These are phyloP conservation scores for Chimonanthus salicifolius DNA, from an alignment of 164 flowering plant species.

Conservation along the genomic window DNA sequence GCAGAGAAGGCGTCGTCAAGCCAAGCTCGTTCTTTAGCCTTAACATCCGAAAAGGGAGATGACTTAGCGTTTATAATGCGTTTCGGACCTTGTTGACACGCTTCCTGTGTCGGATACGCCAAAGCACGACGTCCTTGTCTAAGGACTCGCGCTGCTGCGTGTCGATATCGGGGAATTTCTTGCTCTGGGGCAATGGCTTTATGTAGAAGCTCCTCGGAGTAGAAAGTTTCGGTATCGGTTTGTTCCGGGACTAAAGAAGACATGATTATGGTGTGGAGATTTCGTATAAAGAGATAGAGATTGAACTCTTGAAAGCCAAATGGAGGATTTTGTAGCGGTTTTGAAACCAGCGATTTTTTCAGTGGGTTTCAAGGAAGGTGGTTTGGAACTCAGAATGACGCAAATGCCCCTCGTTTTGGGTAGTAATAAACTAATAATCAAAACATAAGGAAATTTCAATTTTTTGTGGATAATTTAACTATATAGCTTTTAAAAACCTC, in stretches of 20 bases:
- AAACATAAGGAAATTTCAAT: too few species aligned
- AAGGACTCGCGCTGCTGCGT: slow-evolving; percentile 12
- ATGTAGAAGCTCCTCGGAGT: slow-evolving; percentile 27
- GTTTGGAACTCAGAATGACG: neutral
- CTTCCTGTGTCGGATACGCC: slow-evolving; percentile 56
- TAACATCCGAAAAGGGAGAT: neutral
- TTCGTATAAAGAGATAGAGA: neutral
- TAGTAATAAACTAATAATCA: too few species aligned
- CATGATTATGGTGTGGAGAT: slow-evolving; percentile 17
- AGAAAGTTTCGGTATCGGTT: slow-evolving; percentile 9
- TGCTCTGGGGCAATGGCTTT: slow-evolving; percentile 20
- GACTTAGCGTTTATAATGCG: slow-evolving; percentile 13
- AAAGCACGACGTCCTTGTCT: slow-evolving; percentile 51
- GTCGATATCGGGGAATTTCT: too few species aligned
- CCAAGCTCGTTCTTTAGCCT: slow-evolving; percentile 23
- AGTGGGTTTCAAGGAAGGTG: neutral
- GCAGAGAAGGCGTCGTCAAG: slow-evolving; percentile 38
- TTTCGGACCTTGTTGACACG: slow-evolving; percentile 29
- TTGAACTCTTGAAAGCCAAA: neutral
- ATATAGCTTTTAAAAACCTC: too few species aligned
- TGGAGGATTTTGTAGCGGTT: slow-evolving; percentile 2
- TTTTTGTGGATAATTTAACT: too few species aligned
- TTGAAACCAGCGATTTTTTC: neutral
- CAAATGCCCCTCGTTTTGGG: neutral
- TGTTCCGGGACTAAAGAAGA: slow-evolving; percentile 26